A percentile compares a stretch with the other conserved stretches of the same genome.
phyloP scores from a whole-genome alignment of 306 rosid genomes.

The peach (Prunus persica) region Prunus_persica_NCBIv2 NC_034009.1:30927501-30928000 shows the following conservation, averaged over 20 bases:
- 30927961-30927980: conserved; percentile 84
- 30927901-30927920: conserved; percentile 96
- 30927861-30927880: not conserved
- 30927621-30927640: conserved; percentile 3
- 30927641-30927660: conserved; percentile 62
- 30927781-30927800: conserved; percentile 88
- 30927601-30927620: not conserved
- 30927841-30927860: conserved; percentile 1
- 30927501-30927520: not conserved
- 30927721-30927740: conserved; percentile 84
- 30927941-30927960: conserved; percentile 80
- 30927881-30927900: conserved; percentile 42
- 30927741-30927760: conserved; percentile 96
- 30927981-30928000: conserved; percentile 48
- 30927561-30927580: not conserved
- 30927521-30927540: not conserved
- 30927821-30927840: not conserved
- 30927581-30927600: not conserved
- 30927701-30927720: conserved; percentile 64
- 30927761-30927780: conserved; percentile 92
- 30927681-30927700: conserved; percentile 68
- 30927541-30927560: not conserved
- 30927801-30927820: conserved; percentile 53
- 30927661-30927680: conserved; percentile 64
- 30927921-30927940: conserved; percentile 92